Evolutionary conservation across 1,139 yeast species (phyloP), one percentile per base, ranked within the genome.

Genomic region (Magnusiomyces tetraspermus): DNA sequence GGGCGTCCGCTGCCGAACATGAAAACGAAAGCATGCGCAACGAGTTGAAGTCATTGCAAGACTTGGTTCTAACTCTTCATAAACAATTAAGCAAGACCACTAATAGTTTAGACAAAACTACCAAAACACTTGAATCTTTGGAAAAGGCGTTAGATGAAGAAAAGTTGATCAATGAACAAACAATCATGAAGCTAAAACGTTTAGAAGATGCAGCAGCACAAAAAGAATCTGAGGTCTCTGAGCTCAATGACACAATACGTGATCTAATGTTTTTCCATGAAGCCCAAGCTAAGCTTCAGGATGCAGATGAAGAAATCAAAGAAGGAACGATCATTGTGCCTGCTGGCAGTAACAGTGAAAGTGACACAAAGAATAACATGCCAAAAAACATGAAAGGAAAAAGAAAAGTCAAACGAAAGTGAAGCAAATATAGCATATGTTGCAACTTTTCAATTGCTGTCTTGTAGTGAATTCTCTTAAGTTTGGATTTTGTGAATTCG

Each of bases 241-340:
- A 64, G n/a, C 68, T 87, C 48, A 67, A 75, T 49, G 94, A 85
- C 40, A 94, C 87, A 65, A 80, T 85, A 2, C 77, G 76, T 41
- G 96, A 89, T 65, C 67, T 89, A 54, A 85, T 88, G 96, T 84
- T 86, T 59, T 86, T 75, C 63, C 71, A 88, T 51, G 94, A 85
- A 57, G 77, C 85, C 2, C 85, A 78, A 63, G 85, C 82, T 53
- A 85, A 82, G 66, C 77, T 87, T 60, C 78, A 82, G 60, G 77
- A 81, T 62, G 84, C 86, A 24, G 76, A 80, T 1, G 84, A 83
- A 19, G 90, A 83, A 45, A 89, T 83, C 44, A 61, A 84, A 15
- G 78, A 73, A 58, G 84, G 87, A 57, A 95, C 95, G 0, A 78
- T 82, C 1, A 71, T 85, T 0, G 73, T 84, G 1, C 59, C 75